Evolutionary conservation across 805 yeast genomes (phyloP), one percentile per base, ranked within the genome.

Genomic region (Metschnikowia picachoensis): DNA sequence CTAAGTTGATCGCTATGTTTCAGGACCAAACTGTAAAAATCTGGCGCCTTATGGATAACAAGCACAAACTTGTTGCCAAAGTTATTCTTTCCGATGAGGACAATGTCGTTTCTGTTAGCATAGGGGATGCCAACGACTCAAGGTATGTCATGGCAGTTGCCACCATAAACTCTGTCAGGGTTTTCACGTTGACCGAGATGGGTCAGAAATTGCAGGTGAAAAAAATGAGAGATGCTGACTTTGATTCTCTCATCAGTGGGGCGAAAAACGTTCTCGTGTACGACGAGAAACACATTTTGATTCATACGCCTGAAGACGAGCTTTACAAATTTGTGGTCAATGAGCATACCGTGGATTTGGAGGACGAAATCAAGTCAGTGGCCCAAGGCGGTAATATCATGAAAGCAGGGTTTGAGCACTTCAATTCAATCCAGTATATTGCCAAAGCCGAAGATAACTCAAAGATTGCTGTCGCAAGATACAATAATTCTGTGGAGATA

Each of bases 1-100:
- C 76, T 34, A 75, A 83, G 49, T 65, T 82, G 20, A 64, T 92
- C 27, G 74, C 80, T 8, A 75, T 85, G 76, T 92, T 95, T 94
- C 85, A 82, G 57, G 95, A 86, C 54, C 90, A 86, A 60, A 72
- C 77, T 3, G 78, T 92, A 35, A 89, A 89, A 60, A 73, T 94
- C 10, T 94, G 98, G 98, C 70, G 67, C 50, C 59, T 88, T 15
- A 68, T 66, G 17, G 62, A 65, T 15, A 70, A 61, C 15, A 70
- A 76, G 14, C 80, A 77, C 59, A 78, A 77, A 47, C 64, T 90
- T 48, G 81, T 86, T 2, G 73, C 86, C 43, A 87, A 87, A 65
- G 60, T 87, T 57, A 69, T 77, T 2, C 67, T 85, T 48, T 73
- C 80, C 39, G 94, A 85, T 52, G 95, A 87, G 30, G 97, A 89